A percentile compares a stretch with the other conserved stretches of the same genome.
Conservation (phyloP, 1,284 basidiomycete species). For the Malassezia caprae region DNA sequence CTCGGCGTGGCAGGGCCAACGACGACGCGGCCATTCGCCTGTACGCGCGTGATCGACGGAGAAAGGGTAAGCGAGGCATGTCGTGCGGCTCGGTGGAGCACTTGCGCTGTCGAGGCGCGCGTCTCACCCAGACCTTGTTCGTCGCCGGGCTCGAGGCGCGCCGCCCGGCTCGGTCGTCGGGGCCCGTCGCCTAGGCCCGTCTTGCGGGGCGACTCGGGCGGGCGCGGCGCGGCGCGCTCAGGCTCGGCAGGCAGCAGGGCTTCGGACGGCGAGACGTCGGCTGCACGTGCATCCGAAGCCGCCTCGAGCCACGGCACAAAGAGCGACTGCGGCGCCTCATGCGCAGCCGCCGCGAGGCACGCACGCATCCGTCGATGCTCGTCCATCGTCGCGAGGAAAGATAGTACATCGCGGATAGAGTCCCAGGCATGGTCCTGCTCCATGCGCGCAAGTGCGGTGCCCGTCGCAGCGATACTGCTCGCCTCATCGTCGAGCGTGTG, state of each 20-base stretch:
- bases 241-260: too few relatives aligned
- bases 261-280: too few relatives aligned
- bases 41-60: neutral
- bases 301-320: conserved; percentile 1
- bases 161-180: neutral
- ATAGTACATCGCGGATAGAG: conserved; percentile 2
- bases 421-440: neutral
- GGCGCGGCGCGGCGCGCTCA: too few relatives aligned
- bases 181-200: neutral
- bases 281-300: neutral
- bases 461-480: conserved; percentile 55
- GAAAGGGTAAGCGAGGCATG: conserved; percentile 15
- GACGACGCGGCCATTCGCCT: conserved; percentile 16
- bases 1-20: neutral
- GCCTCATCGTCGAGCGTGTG: conserved; percentile 84
- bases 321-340: neutral
- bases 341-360: neutral
- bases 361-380: neutral
- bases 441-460: neutral
- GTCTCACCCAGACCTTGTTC: neutral
- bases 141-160: neutral
- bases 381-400: conserved; percentile 5
- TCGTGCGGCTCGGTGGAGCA: conserved; percentile 10
- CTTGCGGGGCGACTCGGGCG: neutral
- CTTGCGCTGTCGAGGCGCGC: conserved; percentile 2